Base-by-base conservation (phyloP, 164 flowering plant genomes). In the Piper longum region DNA sequence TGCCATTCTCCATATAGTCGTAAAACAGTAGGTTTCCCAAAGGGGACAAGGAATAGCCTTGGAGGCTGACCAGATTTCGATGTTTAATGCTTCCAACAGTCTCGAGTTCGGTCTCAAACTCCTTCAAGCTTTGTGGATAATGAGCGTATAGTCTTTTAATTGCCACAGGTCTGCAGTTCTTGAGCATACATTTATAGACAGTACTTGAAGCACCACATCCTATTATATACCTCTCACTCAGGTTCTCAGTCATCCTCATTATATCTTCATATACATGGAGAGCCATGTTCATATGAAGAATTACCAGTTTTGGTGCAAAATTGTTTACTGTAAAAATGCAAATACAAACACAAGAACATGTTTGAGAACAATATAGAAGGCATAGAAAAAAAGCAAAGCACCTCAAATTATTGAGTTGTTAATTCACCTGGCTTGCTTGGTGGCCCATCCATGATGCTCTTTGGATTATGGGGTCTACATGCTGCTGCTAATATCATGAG, bases 1-100 rank as follows among this genome's bases (percentile, higher is more conserved):
- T 90, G 19, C 99, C 99, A 68, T 91, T 95, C 71, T 95, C 99
- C 99, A 95, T 95, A 81, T 85, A 95, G 66, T 95, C 97, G 51
- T 91, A 95, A 70, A 95, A 91, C 7, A 95, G 91, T 57, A 95
- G 96, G 65, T 91, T 82, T 40, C 99, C 99, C 1, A 75, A 79
- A 17, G 87, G 82, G 1, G 97, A 95, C 60, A 91, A 71, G 0
- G 99, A 91, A 69, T 87, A 95, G 4, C 96, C 99, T 75, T 91
- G 99, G 12, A 95, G 88, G 74, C 95, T 66, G 19, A 95, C 99
- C 17, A 95, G 79, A 71, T 95, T 95, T 59, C 99, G 82, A 59
- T 95, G 99, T 76, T 95, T 95, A 71, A 95, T 91, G 73, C 93
- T 89, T 43, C 97, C 97, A 18, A 89, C 83, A 0, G 90, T 91